phyloP scores from a whole-genome alignment of 805 yeast genomes.

The Candida verbasci region DNA sequence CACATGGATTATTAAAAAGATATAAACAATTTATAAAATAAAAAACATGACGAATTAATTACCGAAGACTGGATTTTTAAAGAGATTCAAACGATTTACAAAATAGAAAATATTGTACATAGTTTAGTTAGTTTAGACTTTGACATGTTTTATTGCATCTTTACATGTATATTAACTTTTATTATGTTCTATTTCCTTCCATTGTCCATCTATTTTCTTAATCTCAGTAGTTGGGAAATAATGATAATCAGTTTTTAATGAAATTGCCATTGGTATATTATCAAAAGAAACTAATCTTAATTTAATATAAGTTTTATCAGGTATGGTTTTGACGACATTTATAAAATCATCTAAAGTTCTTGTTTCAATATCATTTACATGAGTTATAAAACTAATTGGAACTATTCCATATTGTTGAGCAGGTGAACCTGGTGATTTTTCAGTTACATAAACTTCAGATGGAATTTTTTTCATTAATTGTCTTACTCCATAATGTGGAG shows the following conservation, averaged over 20 bases:
- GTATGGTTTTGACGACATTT: constrained; percentile 59
- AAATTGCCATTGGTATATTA: constrained; percentile 79
- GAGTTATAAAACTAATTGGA: constrained; percentile 82
- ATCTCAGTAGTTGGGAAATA: constrained; percentile 75
- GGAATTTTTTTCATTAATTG: constrained; percentile 77
- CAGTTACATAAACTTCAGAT: constrained; percentile 77
- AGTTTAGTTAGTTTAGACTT: too few relatives aligned
- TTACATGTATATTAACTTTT: constrained; percentile 9
- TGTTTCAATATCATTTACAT: constrained; percentile 74
- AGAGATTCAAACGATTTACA: too few relatives aligned
- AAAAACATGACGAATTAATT: too few relatives aligned
- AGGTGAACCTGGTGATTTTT: constrained; percentile 77
- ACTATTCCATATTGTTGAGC: constrained; percentile 77
- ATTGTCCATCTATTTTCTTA: constrained; percentile 43
- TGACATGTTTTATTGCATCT: too few relatives aligned
- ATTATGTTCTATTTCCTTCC: constrained; percentile 47
- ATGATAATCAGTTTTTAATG: constrained; percentile 83
- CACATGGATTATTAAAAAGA: constrained; percentile 55
- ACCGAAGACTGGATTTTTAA: too few relatives aligned
- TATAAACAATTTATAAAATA: constrained; percentile 3
- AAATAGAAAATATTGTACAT: too few relatives aligned
- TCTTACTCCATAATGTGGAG: constrained; percentile 90
- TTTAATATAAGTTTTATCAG: constrained; percentile 78
- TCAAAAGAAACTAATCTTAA: constrained; percentile 80
- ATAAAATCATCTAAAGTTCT: constrained; percentile 66